Evolutionary conservation across 371 early-diverging fungal species (phyloP).

Genomic region (Dichotomocladium elegans): DNA sequence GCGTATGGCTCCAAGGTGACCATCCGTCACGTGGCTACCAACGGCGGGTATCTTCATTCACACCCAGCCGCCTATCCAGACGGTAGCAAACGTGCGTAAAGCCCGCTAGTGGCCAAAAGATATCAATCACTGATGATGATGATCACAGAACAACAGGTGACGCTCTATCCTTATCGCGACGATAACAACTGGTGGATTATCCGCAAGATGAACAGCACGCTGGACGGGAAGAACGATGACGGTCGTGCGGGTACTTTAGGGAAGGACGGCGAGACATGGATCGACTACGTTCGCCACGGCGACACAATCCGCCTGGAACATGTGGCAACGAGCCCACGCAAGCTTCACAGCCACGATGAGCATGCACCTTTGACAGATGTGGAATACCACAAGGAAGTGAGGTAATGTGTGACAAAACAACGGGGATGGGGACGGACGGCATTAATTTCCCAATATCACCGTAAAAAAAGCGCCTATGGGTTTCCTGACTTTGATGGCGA

Average conservation of each 20-base stretch:
- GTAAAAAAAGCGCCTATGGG: slow-evolving; percentile 64
- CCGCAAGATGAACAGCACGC: slow-evolving; percentile 39
- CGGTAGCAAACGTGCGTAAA: slow-evolving; percentile 77
- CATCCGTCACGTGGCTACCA: slow-evolving; percentile 72
- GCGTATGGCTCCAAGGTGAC: slow-evolving; percentile 77
- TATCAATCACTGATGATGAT: no score
- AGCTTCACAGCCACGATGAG: slow-evolving; percentile 42
- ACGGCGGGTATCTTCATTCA: slow-evolving; percentile 86
- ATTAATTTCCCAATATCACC: background rate
- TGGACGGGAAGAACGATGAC: slow-evolving; percentile 41
- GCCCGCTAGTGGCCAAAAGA: no score
- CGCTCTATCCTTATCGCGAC: slow-evolving; percentile 86
- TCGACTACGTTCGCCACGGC: slow-evolving; percentile 50
- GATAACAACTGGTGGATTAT: slow-evolving; percentile 85
- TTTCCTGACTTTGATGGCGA: slow-evolving; percentile 38
- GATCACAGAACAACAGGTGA: slow-evolving; percentile 89
- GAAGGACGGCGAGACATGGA: slow-evolving; percentile 20
- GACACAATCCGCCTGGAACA: slow-evolving; percentile 61
- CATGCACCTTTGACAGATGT: slow-evolving; percentile 79
- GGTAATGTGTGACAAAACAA: slow-evolving; percentile 22
- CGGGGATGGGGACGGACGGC: no score
- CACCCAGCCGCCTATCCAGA: slow-evolving; percentile 81
- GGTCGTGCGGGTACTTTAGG: slow-evolving; percentile 41
- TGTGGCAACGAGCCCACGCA: slow-evolving; percentile 39
- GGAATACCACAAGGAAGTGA: slow-evolving; percentile 88